Evolutionary conservation across 495 filamentous ascomycete species (phyloP), one percentile per base, ranked within the genome.

Genomic region (Ramalina peruviana): DNA sequence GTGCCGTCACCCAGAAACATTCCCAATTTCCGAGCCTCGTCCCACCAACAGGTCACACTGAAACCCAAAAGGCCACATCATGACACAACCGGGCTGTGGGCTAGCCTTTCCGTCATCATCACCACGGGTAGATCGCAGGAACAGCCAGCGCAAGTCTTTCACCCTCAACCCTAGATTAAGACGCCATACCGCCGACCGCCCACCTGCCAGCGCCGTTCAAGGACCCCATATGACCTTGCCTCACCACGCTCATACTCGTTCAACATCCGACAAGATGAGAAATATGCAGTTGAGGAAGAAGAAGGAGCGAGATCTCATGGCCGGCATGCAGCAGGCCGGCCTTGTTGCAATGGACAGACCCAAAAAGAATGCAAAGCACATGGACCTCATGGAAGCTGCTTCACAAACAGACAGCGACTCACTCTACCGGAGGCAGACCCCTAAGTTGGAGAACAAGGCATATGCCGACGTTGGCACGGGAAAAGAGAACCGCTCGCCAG

Each of bases 381-480:
- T 57, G 12, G 58, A 60, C 42, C 49, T 60, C 1, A 38, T 57
- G 27, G 58, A 60, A 40, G 58, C 54, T 11, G 50, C 50, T 26
- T 50, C 58, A 20, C 52, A 50, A 15, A 49, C 15, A 42, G 43
- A 56, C 33, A 46, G 54, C 30, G 48, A 54, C 4, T 55, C 50
- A n/a, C 26, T 48, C 26, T 33, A 20, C 6, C 23, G n/a, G 49
- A 50, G 41, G 6, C 52, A 49, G 39, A 40, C 47, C 33, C 25
- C 50, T 27, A 53, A 41, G 41, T 36, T 30, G 23, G 21, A 53
- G n/a, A 47, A 39, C 23, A 45, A 39, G 37, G 43, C 25, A 33
- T 20, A 41, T 38, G 39, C 20, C n/a, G 46, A 53, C 3, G 27
- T 56, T 13, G 54, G 44, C 7, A 40, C 41, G 16, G 50, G 54